Conservation (phyloP, 495 filamentous ascomycete species). For the Penicillium cinerascens region DNA sequence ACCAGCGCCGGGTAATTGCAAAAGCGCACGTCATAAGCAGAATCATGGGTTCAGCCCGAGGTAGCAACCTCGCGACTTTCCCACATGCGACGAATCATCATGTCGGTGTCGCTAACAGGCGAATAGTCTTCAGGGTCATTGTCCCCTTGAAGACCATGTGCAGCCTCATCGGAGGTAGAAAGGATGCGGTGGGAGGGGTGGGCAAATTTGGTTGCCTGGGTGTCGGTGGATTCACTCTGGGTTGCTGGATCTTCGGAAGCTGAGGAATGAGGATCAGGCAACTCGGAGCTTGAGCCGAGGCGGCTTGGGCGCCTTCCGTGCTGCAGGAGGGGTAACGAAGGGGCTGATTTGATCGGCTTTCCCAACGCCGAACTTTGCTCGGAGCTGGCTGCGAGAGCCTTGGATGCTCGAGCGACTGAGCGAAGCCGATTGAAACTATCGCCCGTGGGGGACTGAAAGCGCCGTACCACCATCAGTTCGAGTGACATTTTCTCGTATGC, state of each 20-base stretch:
- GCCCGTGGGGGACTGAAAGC: constrained; percentile 42
- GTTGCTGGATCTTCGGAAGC: constrained; percentile 26
- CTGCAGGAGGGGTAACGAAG: constrained; percentile 33
- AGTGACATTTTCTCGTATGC: constrained; percentile 43
- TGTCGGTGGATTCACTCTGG: constrained; percentile 32
- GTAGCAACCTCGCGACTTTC: constrained; percentile 44
- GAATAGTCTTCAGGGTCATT: constrained; percentile 25
- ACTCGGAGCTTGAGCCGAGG: constrained; percentile 20
- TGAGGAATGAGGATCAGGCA: constrained; percentile 22
- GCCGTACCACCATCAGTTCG: constrained; percentile 42
- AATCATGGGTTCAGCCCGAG: constrained; percentile 22
- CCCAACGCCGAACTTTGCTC: constrained; percentile 27
- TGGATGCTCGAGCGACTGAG: constrained; percentile 22
- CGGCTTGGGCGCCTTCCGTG: constrained; percentile 21
- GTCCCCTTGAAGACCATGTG: constrained; percentile 20
- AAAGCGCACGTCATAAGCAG: constrained; percentile 5
- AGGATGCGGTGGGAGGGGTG: constrained; percentile 41
- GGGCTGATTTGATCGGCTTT: constrained; percentile 40
- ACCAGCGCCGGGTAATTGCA: constrained; percentile 14
- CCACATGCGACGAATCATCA: constrained; percentile 50
- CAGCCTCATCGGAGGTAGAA: constrained; percentile 39
- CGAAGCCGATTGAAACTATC: constrained; percentile 42
- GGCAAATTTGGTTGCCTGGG: constrained; percentile 22
- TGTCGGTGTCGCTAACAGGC: constrained; percentile 27
- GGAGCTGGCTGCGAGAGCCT: constrained; percentile 7